Evolutionary conservation across 441 rosid species (phyloP), one percentile per base, ranked within the genome.

Genomic region (Geranium incanum): DNA sequence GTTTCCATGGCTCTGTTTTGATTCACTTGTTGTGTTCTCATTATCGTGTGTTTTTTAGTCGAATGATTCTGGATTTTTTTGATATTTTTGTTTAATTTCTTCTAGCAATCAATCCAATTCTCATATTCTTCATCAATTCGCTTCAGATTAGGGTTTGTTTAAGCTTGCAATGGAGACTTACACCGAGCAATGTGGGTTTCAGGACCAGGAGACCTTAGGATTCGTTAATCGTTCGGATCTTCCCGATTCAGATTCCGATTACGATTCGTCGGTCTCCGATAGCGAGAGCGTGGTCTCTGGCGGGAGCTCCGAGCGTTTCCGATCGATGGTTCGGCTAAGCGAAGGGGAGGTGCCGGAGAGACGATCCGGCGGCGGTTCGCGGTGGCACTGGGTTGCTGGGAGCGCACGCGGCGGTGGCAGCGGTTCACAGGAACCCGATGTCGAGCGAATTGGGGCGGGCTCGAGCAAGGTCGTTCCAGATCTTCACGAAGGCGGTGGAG

Each of bases 311-410:
- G 48, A 55, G 63, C 74, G 12, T 1, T 15, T 69, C 18, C 72
- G 78, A 0, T 68, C 69, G 66, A 74, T 88, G 68, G 36, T 84
- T 28, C 81, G 75, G 16, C 66, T 89, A 63, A 67, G 33, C 3
- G 79, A 84, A 41, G 97, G 83, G 41, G 89, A 89, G 76, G 67
- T n/a, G n/a, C n/a, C n/a, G n/a, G n/a, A n/a, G n/a, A n/a, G n/a
- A n/a, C n/a, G n/a, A n/a, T n/a, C n/a, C 63, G 83, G 81, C 19
- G 71, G 82, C 36, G 82, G 41, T 81, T 89, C 66, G 48, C 86
- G 15, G 77, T 77, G 55, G 78, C 86, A 52, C 66, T 86, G 90
- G 88, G n/a, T 70, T 66, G 18, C 78, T 87, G 6, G 83, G 86
- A 2, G 68, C 50, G 50, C 84, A 76, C 70, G 71, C 84, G 0